Conservation (phyloP, 2,329 filamentous ascomycete species). For the Fusarium agapanthi region DNA sequence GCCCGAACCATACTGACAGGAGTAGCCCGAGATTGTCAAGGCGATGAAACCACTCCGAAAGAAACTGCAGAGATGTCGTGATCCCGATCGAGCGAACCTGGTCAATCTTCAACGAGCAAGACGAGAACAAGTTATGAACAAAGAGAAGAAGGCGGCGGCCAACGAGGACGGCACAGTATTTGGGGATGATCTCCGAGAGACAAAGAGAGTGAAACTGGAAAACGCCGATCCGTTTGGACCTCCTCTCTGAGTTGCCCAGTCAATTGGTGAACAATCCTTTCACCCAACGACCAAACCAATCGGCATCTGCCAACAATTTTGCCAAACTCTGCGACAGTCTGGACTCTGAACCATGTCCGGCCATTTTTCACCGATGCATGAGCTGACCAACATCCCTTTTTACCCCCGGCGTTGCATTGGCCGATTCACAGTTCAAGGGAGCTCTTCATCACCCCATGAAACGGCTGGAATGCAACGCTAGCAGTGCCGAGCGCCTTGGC, state of each 20-base stretch:
- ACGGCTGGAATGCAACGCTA: conserved; percentile 26
- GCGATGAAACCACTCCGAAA: conserved; percentile 66
- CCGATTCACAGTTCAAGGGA: conserved; percentile 5
- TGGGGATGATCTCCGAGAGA: conserved; percentile 52
- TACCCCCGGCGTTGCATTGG: conserved; percentile 13
- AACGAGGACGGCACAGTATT: conserved; percentile 58
- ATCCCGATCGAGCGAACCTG: conserved; percentile 77
- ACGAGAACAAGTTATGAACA: conserved; percentile 60
- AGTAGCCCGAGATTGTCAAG: conserved; percentile 54
- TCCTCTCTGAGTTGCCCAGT: conserved; percentile 45
- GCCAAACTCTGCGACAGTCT: background rate
- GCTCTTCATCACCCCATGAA: conserved; percentile 1
- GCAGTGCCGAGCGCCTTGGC: conserved; percentile 26
- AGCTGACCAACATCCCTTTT: conserved; percentile 16
- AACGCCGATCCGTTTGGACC: conserved; percentile 60
- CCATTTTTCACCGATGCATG: conserved; percentile 23
- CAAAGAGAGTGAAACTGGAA: conserved; percentile 58
- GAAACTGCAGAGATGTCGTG: conserved; percentile 77
- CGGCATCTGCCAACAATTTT: conserved; percentile 17
- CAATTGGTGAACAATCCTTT: conserved; percentile 1
- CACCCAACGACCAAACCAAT: conserved; percentile 9
- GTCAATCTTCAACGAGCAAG: conserved; percentile 73
- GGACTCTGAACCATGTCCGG: conserved; percentile 8
- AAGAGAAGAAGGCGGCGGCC: conserved; percentile 53
- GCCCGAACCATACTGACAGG: conserved; percentile 24